Base-by-base conservation (phyloP, 257 asterid genomes). In the Gynochthodes officinalis region DNA sequence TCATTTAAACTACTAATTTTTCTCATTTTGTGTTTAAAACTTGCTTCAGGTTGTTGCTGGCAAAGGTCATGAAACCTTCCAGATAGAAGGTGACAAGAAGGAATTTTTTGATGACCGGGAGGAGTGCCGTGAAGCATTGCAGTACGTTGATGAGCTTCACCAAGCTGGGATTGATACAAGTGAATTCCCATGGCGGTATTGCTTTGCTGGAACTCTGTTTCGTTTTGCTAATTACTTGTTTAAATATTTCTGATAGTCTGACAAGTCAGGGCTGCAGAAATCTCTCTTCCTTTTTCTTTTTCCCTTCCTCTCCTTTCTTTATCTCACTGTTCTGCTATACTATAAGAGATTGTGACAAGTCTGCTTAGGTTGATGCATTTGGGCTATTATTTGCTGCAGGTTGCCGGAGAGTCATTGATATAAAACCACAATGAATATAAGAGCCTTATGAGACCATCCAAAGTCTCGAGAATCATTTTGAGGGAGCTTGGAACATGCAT, bases 121-220 rank as follows among this genome's bases (percentile, higher is more conserved):
- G 79, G 97, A 89, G 83, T 94, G 99, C 81, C 84, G 97, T 72
- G 97, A 94, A 83, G 97, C 99, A 65, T 78, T 94, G 74, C 97
- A 91, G 86, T 91, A 94, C 67, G 97, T 94, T 44, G 99, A 91
- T 64, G 99, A 94, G 86, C 99, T 94, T 81, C 99, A 94, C 85
- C 97, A 85, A 86, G 97, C 99, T 74, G 99, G 99, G 72, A 94
- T 94, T 27, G 99, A 91, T 82, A 91, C 96, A 12, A 94, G 97
- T 79, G 97, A 94, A 91, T 94, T 91, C 75, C 96, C 97, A 73
- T 94, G 98, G 98, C 77, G 96, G 98, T 89, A 87, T 57, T 35
- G 58, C 44, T 71, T 27, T 73, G 52, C 15, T 67, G 58, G 40
- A 69, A 21, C 4, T 30, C 42, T 58, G 35, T n/a, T 75, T 71